phyloP scores from a whole-genome alignment of 441 rosid species.

The Erodium moschatum region DNA sequence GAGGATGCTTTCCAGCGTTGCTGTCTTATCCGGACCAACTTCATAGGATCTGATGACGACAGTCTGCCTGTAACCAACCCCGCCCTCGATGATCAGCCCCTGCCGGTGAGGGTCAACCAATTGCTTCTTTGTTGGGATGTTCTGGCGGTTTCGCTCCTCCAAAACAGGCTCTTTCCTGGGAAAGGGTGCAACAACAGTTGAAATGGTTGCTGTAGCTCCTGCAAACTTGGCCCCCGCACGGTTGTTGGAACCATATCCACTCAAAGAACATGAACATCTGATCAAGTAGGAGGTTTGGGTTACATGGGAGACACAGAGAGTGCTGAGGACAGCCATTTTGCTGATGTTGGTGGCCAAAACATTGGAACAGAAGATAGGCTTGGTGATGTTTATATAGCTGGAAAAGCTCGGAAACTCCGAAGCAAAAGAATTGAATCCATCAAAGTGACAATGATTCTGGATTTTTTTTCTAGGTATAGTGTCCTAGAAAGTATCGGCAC shows the following conservation, averaged over 20 bases:
- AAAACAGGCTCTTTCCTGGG: slow-evolving; percentile 23
- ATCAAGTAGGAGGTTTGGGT: slow-evolving; percentile 1
- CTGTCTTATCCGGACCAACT: slow-evolving; percentile 61
- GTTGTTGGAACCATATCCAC: slow-evolving; percentile 17
- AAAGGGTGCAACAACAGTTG: slow-evolving; percentile 21
- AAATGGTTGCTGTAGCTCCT: slow-evolving; percentile 19
- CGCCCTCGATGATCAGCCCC: slow-evolving; percentile 45
- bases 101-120: slow-evolving; percentile 49
- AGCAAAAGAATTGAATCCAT: neutral
- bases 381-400: neutral
- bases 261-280: slow-evolving; percentile 23
- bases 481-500: neutral
- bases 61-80: slow-evolving; percentile 52
- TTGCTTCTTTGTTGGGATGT: slow-evolving; percentile 54
- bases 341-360: neutral
- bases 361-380: slow-evolving; percentile 9
- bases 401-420: neutral
- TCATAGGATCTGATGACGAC: slow-evolving; percentile 56
- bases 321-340: slow-evolving; percentile 4
- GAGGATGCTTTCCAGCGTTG: slow-evolving; percentile 51
- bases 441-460: neutral
- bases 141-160: slow-evolving; percentile 36
- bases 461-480: neutral
- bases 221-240: neutral
- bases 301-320: neutral